These are phyloP conservation scores for Stemphylium lycopersici DNA, from an alignment of 2,329 filamentous ascomycete species.

Conservation along the genomic window DNA sequence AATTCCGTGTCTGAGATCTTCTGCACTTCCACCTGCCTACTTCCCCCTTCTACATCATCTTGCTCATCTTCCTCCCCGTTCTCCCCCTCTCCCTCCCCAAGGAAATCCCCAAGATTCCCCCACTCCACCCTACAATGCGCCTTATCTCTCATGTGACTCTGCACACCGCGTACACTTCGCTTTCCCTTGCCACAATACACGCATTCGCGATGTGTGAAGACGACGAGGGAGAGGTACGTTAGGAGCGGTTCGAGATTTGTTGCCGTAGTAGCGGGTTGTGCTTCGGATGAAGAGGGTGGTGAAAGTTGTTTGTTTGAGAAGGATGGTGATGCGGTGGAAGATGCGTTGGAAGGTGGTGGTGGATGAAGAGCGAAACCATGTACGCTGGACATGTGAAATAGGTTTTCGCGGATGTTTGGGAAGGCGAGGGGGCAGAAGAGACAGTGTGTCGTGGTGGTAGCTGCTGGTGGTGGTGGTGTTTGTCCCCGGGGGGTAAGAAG, in stretches of 20 bases:
- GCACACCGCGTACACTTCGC: neutral
- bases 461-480: neutral
- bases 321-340: too few relatives aligned
- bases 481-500: too few relatives aligned
- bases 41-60: neutral
- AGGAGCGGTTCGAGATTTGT: neutral
- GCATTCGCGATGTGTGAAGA: slow-evolving; percentile 4
- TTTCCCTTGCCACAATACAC: slow-evolving; percentile 3
- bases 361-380: neutral
- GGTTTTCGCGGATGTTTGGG: neutral
- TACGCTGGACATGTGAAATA: slow-evolving; percentile 5
- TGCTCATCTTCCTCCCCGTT: too few relatives aligned
- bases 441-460: neutral
- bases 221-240: neutral
- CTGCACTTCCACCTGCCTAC: neutral
- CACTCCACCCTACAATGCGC: slow-evolving; percentile 2
- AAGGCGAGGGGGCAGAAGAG: slow-evolving; percentile 3
- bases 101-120: neutral
- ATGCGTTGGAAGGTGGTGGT: neutral
- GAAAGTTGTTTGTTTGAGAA: too few relatives aligned
- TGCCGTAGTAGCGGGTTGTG: neutral
- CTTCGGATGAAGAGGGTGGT: too few relatives aligned
- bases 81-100: neutral
- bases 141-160: slow-evolving; percentile 11
- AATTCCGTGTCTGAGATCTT: neutral